Conservation (phyloP, 768 basidiomycete species). For the Mycena maculata region DNA sequence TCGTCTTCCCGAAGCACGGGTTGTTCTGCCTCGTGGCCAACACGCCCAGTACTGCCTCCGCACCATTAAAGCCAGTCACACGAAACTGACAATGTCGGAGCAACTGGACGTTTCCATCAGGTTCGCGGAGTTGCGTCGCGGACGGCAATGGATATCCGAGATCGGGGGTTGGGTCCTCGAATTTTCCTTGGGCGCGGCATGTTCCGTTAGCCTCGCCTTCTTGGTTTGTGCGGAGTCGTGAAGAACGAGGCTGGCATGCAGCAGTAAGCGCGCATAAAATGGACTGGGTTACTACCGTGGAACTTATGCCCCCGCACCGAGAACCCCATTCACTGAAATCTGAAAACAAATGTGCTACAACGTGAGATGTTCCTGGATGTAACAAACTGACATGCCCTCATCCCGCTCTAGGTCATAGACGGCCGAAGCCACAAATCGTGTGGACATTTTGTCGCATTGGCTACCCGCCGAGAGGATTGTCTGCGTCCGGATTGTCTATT, state of each 20-base stretch:
- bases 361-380: conserved; percentile 53
- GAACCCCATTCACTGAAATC: conserved; percentile 28
- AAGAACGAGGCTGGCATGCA: conserved; percentile 59
- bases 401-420: conserved; percentile 70
- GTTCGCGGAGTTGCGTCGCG: conserved; percentile 1
- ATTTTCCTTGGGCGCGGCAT: conserved; percentile 41
- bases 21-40: conserved; percentile 34
- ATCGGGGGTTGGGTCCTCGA: conserved; percentile 28
- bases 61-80: conserved; percentile 26
- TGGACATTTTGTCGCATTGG: conserved; percentile 79
- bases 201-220: conserved; percentile 56
- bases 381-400: conserved; percentile 13
- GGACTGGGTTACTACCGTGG: conserved; percentile 28
- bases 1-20: background rate
- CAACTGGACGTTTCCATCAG: background rate
- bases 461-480: conserved; percentile 77
- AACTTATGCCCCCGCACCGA: conserved; percentile 30
- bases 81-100: background rate
- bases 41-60: conserved; percentile 27
- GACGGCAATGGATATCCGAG: conserved; percentile 23
- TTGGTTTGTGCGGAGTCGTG: conserved; percentile 43
- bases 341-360: conserved; percentile 75
- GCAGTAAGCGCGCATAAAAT: conserved; percentile 31
- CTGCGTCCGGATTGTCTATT: conserved; percentile 73
- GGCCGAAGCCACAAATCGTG: conserved; percentile 78